These are phyloP conservation scores for Penicillium sclerotiorum DNA, from an alignment of 2,329 filamentous ascomycete genomes.

Conservation along the genomic window DNA sequence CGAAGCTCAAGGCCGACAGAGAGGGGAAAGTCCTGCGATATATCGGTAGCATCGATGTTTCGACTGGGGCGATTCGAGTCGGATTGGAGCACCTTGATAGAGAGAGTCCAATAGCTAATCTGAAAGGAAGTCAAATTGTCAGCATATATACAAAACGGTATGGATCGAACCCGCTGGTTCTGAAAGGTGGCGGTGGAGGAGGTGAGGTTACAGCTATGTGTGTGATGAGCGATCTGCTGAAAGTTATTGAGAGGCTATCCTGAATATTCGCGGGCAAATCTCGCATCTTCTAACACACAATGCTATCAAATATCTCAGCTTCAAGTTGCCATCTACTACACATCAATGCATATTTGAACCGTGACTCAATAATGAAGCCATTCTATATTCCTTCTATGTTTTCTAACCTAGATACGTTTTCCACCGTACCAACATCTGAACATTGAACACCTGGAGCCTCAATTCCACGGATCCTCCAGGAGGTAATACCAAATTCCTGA, in stretches of 20 bases:
- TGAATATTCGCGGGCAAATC: not conserved
- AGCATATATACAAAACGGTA: conserved; percentile 98
- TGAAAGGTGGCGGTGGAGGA: conserved; percentile 92
- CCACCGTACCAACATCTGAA: no score
- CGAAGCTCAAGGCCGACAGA: conserved; percentile 78
- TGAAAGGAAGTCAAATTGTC: conserved; percentile 98
- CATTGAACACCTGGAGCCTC: no score
- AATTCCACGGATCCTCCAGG: no score
- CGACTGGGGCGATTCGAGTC: conserved; percentile 78
- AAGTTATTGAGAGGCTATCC: conserved; percentile 72
- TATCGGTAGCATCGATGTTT: conserved; percentile 88
- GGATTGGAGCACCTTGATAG: conserved; percentile 86
- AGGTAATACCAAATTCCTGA: no score
- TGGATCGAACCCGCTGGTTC: conserved; percentile 83
- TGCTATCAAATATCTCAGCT: no score
- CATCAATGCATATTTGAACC: no score
- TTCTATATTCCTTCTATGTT: no score
- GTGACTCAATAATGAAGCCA: no score
- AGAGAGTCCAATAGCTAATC: conserved; percentile 84
- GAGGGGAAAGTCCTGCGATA: conserved; percentile 92
- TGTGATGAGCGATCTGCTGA: conserved; percentile 86
- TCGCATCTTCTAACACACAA: no score
- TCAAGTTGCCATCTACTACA: no score
- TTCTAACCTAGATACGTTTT: no score
- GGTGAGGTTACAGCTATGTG: conserved; percentile 98